A percentile compares a stretch with the other conserved stretches of the same genome.
Conservation (phyloP, 768 basidiomycete genomes). For the Mycena vitilis region DNA sequence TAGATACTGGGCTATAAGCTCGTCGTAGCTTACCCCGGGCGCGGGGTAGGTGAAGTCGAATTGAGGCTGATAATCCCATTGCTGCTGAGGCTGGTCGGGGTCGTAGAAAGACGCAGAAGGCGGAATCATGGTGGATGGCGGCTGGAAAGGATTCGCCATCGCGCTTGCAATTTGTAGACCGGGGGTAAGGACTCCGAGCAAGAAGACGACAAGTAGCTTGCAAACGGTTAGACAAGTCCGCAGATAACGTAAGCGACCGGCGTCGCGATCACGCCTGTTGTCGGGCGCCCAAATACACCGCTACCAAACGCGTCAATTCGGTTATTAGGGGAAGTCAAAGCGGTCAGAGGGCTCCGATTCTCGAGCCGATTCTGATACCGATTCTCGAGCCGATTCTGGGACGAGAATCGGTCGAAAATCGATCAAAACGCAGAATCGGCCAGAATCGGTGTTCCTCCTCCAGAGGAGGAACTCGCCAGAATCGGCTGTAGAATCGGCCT, state of each 20-base stretch:
- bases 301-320: not conserved
- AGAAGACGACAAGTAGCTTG: slow-evolving; percentile 8
- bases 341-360: no score
- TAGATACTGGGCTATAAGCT: slow-evolving; percentile 36
- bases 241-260: slow-evolving; percentile 19
- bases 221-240: not conserved
- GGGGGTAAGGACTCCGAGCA: not conserved
- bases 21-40: slow-evolving; percentile 34
- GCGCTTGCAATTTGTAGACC: slow-evolving; percentile 1
- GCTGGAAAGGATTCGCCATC: slow-evolving; percentile 7
- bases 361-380: no score
- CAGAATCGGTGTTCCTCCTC: no score
- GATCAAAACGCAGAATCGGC: no score
- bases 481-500: no score
- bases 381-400: no score
- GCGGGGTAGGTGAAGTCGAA: slow-evolving; percentile 36
- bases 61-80: slow-evolving; percentile 36
- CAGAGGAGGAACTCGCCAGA: no score
- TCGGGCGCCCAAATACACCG: not conserved
- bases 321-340: no score
- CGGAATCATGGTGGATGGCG: slow-evolving; percentile 58
- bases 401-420: no score
- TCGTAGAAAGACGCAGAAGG: slow-evolving; percentile 67
- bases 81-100: slow-evolving; percentile 43
- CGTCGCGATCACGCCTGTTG: slow-evolving; percentile 31